phyloP scores from a whole-genome alignment of 305 asterid genomes.

The Solanum hybrid region DNA sequence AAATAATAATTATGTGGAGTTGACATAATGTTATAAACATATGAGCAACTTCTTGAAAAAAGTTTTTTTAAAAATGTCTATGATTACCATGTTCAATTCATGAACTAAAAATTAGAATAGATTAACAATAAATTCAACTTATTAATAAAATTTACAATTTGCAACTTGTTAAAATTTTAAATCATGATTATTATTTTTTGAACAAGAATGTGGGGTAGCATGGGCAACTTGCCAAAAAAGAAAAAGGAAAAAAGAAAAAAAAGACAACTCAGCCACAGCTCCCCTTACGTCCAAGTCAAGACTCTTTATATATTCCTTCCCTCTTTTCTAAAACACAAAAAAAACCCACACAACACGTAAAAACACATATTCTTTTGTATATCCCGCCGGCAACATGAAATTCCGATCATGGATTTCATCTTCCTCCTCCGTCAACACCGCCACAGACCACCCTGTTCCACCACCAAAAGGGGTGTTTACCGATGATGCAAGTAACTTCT shows the following conservation, averaged over 20 bases:
- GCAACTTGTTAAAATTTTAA: not conserved
- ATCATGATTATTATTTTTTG: not conserved
- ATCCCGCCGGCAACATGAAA: constrained; percentile 26
- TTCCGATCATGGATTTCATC: constrained; percentile 50
- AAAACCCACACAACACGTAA: not conserved
- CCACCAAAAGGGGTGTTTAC: constrained; percentile 17
- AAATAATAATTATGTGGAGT: not conserved
- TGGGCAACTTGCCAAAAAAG: not conserved
- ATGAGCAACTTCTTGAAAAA: not conserved
- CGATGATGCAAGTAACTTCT: constrained; percentile 9
- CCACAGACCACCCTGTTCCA: constrained; percentile 13
- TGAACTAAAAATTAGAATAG: not conserved
- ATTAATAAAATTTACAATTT: not conserved
- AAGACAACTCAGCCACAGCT: not conserved
- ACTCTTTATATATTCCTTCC: not conserved
- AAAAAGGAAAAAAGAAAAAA: not conserved
- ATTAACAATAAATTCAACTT: not conserved
- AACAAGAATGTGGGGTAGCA: not conserved
- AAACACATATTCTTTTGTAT: not conserved
- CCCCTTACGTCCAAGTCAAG: not conserved
- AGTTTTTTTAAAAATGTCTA: not conserved
- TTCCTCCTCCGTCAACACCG: constrained; percentile 30
- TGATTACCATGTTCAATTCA: not conserved
- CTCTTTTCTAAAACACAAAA: not conserved
- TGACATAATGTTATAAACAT: not conserved